Base-by-base conservation (phyloP, 2,329 filamentous ascomycete species). In the Davidsoniella eucalypti region DNA sequence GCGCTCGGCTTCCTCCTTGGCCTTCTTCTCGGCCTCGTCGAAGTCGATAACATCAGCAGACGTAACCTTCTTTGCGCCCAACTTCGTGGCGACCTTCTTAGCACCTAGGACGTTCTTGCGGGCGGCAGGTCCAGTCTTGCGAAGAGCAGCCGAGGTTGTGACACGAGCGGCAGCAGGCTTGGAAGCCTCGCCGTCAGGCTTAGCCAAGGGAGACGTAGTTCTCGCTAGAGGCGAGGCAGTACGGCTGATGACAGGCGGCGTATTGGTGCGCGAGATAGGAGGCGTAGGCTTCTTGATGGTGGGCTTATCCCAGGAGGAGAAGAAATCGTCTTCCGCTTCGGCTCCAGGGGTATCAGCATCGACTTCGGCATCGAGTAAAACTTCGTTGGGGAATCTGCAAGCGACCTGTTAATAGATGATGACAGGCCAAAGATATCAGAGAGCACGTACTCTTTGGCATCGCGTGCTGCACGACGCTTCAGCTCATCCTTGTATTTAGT, bases 251-350 rank as follows among this genome's bases (percentile, higher is more conserved):
- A 84, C 77, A 3, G 85, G 82, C 12, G 90, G 90, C 2, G 92
- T 96, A 47, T 79, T 81, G 41, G 86, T 92, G 61, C 92, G 82
- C 37, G 90, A 95, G 41, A 92, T 76, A 14, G 92, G 90, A 57
- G 94, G 94, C 56, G 87, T 95, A 36, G 90, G 90, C 58, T 87
- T 44, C 73, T 96, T 98, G 68, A 98, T 93, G 4, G 87, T 78
- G 18, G 92, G 92, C 69, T 96, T 95, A 62, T 96, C 92, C 92
- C 90, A 98, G 0, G 87, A 95, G 8, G 90, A 94, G 68, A 98
- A 98, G 72, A 98, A 98, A 64, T 96, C 92, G 61, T 95, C 88
- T 58, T 95, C 88, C 21, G 21, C 21, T 17, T 82, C 80, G 18
- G 77, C 73, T 57, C 94, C 87, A n/a, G 88, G 85, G 9, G 87